Evolutionary conservation across 345 rosid genomes (phyloP).

Genomic region (Angophora floribunda): DNA sequence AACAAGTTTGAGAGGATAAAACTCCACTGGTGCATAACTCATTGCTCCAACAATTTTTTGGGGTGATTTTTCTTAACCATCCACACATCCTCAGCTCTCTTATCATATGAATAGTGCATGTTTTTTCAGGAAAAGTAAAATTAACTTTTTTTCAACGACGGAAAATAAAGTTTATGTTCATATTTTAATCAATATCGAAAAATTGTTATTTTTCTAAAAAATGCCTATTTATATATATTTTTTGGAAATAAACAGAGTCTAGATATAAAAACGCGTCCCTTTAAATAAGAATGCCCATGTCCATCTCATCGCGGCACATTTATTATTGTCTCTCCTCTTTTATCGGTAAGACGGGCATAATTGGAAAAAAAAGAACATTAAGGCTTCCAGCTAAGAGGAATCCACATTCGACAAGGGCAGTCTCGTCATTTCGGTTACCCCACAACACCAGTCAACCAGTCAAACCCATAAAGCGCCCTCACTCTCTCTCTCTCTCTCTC

Average conservation of each 20-base stretch:
- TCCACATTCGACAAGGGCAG: background rate
- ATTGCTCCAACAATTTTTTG: accelerated
- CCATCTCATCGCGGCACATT: background rate
- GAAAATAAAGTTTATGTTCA: background rate
- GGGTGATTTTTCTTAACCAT: too few relatives aligned
- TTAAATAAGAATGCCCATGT: background rate
- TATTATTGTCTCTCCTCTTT: background rate
- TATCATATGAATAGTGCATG: background rate
- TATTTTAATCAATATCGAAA: background rate
- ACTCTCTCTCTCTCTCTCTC: too few relatives aligned
- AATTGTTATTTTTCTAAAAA: background rate
- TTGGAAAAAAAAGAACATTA: background rate
- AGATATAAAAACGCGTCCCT: background rate
- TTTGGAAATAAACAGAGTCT: background rate
- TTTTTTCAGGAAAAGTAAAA: background rate
- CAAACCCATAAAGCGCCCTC: background rate
- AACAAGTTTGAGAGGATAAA: background rate
- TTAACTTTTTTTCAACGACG: background rate
- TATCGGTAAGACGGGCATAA: background rate
- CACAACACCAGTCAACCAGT: background rate
- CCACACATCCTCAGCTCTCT: accelerated
- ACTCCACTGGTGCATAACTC: accelerated
- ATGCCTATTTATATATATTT: background rate
- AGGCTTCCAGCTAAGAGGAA: background rate
- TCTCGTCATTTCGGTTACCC: background rate